These are phyloP conservation scores for Ophiostoma quercus DNA, from an alignment of 2,329 filamentous ascomycete species.

Conservation along the genomic window DNA sequence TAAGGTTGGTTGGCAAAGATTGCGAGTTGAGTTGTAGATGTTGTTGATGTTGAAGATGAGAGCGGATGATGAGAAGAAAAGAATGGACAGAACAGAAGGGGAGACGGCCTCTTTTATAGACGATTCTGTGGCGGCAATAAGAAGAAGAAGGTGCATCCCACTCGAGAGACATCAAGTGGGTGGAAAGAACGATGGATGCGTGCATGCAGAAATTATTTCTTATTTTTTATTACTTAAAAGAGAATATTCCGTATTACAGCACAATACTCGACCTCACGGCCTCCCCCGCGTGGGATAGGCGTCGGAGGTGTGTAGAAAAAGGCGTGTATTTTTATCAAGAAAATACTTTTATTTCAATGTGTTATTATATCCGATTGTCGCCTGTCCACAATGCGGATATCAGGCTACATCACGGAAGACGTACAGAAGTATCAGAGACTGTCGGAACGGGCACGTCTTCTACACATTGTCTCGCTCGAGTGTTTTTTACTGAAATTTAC, in stretches of 20 bases:
- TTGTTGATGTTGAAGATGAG: neutral
- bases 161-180: neutral
- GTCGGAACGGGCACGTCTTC: neutral
- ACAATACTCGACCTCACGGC: neutral
- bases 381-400: constrained; percentile 4
- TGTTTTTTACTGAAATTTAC: no score
- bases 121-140: neutral
- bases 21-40: neutral
- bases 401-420: neutral
- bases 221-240: no score
- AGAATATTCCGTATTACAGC: neutral
- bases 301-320: constrained; percentile 1
- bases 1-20: constrained; percentile 14
- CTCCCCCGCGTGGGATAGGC: neutral
- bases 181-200: neutral
- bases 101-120: neutral
- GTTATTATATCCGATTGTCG: neutral
- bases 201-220: neutral
- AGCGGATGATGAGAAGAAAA: neutral
- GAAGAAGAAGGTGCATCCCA: neutral
- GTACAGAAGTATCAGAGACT: neutral
- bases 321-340: neutral
- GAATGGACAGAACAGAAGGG: neutral
- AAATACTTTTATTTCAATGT: neutral
- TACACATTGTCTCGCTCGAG: neutral